phyloP scores from a whole-genome alignment of 371 early-diverging fungal species.

The Apophysomyces ossiformis region DNA sequence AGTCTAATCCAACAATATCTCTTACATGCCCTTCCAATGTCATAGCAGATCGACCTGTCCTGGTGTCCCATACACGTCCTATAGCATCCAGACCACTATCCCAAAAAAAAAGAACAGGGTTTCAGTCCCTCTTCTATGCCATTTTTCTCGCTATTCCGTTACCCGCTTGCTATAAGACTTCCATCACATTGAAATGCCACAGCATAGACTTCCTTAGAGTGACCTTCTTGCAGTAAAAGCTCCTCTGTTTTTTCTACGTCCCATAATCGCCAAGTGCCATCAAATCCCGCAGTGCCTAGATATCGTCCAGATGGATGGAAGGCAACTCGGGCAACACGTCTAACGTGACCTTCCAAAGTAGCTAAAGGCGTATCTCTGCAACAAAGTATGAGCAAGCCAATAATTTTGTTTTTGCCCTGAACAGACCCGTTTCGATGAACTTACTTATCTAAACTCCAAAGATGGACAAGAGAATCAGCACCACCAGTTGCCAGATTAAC shows the following conservation, averaged over 20 bases:
- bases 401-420: not conserved
- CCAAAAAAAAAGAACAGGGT: not conserved
- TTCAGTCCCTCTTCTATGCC: not conserved
- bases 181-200: constrained; percentile 93
- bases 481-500: constrained; percentile 86
- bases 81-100: constrained; percentile 85
- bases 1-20: constrained; percentile 87
- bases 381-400: not conserved
- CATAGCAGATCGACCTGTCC: constrained; percentile 90
- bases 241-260: constrained; percentile 80
- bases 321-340: constrained; percentile 84
- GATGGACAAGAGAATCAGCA: constrained; percentile 74
- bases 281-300: constrained; percentile 88
- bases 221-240: constrained; percentile 92
- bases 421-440: not conserved
- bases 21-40: constrained; percentile 91
- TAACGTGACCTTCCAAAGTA: constrained; percentile 79
- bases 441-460: constrained; percentile 83
- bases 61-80: constrained; percentile 95
- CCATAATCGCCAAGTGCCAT: constrained; percentile 96
- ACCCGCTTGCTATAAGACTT: constrained; percentile 88
- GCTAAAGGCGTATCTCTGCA: constrained; percentile 78
- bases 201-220: constrained; percentile 89
- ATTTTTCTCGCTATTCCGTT: constrained; percentile 14
- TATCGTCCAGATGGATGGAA: constrained; percentile 93